phyloP scores from a whole-genome alignment of 2,329 filamentous ascomycete species.

The Bipolaris oryzae region DNA sequence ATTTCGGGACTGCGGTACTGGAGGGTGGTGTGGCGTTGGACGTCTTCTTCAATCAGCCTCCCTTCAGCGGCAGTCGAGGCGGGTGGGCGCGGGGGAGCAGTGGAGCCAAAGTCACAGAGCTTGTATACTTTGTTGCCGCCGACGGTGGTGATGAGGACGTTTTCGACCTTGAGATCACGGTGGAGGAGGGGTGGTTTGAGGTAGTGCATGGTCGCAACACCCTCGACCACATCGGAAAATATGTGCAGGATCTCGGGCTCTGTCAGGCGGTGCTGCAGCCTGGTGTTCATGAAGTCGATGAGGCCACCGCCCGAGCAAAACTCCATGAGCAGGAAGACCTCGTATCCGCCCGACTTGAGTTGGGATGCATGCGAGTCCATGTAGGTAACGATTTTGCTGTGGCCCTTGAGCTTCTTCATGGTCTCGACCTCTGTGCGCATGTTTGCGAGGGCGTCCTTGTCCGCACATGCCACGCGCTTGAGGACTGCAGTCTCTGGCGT shows the following conservation, averaged over 20 bases:
- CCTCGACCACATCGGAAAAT: conserved; percentile 93
- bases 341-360: conserved; percentile 88
- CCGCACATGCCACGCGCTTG: conserved; percentile 94
- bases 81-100: conserved; percentile 81
- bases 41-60: conserved; percentile 91
- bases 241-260: conserved; percentile 98
- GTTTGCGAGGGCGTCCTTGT: conserved; percentile 90
- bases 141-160: conserved; percentile 82
- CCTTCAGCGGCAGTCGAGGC: conserved; percentile 88
- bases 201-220: conserved; percentile 99
- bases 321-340: conserved; percentile 98
- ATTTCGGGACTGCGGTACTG: conserved; percentile 98
- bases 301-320: conserved; percentile 92
- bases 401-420: conserved; percentile 98
- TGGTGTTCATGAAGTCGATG: conserved; percentile 99
- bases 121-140: conserved; percentile 80
- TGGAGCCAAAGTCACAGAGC: conserved; percentile 96
- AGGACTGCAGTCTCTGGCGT: conserved; percentile 83
- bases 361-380: conserved; percentile 98
- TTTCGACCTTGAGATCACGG: conserved; percentile 96
- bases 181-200: conserved; percentile 91
- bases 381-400: conserved; percentile 95
- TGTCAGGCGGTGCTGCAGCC: conserved; percentile 92
- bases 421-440: conserved; percentile 99
- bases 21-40: conserved; percentile 94